Base-by-base conservation (phyloP, 805 yeast genomes). In the Saturnispora hagleri region DNA sequence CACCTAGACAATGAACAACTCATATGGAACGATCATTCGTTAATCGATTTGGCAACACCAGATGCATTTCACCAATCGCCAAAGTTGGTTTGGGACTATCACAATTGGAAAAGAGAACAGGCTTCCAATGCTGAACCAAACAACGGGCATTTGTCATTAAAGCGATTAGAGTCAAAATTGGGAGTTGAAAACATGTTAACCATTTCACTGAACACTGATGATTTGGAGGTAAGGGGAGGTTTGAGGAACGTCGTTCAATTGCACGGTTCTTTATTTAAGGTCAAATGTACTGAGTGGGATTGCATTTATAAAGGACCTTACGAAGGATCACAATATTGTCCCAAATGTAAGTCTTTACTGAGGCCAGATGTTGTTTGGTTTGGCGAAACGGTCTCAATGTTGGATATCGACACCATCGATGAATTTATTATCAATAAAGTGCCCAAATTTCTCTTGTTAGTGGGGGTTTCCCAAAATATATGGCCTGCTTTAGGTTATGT, bases 301-400 rank as follows among this genome's bases (percentile, higher is more conserved):
- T 89, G 97, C 68, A 77, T 79, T 34, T 86, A 75, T 60, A 62
- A 68, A n/a, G 41, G 47, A 12, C 64, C 70, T 53, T 80, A 82
- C 59, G 74, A 67, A 10, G 96, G 96, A 1, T 75, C 66, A 40
- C n/a, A 31, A 26, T 2, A 38, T 9, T 89, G 97, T 63, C 96
- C 96, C 0, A 69, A 68, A 10, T 89, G 97, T 62, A 62, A 72
- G 4, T 84, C 82, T 0, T 62, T 85, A 12, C 67, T 89, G 53
- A 72, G 97, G 22, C 97, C 97, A 0, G 96, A 93, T 0, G 95
- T 89, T 3, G 90, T 89, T 5, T 89, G 96, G 97, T 88, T 85
- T 67, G 97, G 97, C n/a, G 97, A 89, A 66, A 75, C 89, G 15
- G 69, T 89, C 44, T 88, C 95, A 0, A 65, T 86, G 51, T 68